Conservation (phyloP, 2,329 filamentous ascomycete species). For the Phialophora expanda region DNA sequence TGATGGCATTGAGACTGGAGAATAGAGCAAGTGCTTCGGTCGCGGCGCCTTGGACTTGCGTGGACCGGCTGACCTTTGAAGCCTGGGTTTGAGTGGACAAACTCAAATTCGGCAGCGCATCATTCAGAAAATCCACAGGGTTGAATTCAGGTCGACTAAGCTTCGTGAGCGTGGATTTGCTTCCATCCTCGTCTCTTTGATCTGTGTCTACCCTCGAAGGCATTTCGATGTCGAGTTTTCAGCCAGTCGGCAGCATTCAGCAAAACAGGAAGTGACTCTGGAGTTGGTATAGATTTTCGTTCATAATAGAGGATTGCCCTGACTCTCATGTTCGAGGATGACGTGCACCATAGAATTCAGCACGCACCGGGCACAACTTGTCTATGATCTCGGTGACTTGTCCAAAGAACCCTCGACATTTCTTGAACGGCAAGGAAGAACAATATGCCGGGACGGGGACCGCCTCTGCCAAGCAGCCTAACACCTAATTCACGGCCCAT, state of each 20-base stretch:
- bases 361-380: background rate
- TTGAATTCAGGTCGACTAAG: constrained; percentile 66
- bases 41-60: constrained; percentile 58
- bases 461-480: background rate
- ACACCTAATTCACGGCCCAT: background rate
- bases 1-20: constrained; percentile 86
- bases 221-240: constrained; percentile 7
- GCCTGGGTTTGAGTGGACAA: constrained; percentile 52
- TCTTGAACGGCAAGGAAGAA: background rate
- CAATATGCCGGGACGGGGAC: background rate
- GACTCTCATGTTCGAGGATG: background rate
- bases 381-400: background rate
- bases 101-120: constrained; percentile 71
- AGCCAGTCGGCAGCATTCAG: constrained; percentile 41
- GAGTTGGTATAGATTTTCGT: background rate
- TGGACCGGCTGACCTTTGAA: constrained; percentile 66
- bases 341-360: background rate
- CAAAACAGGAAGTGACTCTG: background rate
- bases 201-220: constrained; percentile 22
- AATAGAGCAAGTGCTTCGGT: constrained; percentile 82
- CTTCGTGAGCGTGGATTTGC: constrained; percentile 19
- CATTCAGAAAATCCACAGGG: constrained; percentile 82
- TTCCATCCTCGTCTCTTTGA: constrained; percentile 4
- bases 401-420: background rate
- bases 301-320: background rate